Evolutionary conservation across 2,329 filamentous ascomycete species (phyloP), one percentile per base, ranked within the genome.

Genomic region (Sporothrix dimorphospora): DNA sequence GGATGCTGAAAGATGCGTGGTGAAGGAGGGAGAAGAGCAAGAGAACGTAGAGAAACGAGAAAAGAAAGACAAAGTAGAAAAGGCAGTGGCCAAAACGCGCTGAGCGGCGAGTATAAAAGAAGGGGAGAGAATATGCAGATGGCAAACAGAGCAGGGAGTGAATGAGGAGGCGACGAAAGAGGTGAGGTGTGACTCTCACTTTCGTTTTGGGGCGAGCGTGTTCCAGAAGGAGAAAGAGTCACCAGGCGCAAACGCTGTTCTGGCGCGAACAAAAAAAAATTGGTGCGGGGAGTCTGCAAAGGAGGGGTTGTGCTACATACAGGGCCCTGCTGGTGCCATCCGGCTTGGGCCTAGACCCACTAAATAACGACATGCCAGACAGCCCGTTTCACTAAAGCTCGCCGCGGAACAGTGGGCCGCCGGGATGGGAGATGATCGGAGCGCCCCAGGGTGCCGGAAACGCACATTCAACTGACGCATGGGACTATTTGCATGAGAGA

Each of bases 161-260:
- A 65, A 65, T 1, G 42, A 66, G n/a, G 24, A 47, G 42, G 63
- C 24, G 63, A 30, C 12, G 57, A 45, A n/a, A 42, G 14, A 63
- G 40, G 61, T 47, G 40, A 66, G 24, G 61, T 66, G 24, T 67
- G 63, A 49, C 63, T 67, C 27, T 34, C 11, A 5, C n/a, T 30
- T 21, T 51, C 45, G 27, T 67, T 51, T 67, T 66, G 40, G 45
- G 65, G 65, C 42, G 65, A 40, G 65, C 27, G 61, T 67, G 42
- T 51, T 67, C 63, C 45, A 67, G 63, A 67, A 67, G 45, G 45
- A 67, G 45, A 67, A 67, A 67, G 63, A 51, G 63, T 67, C 63
- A 67, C 45, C 45, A 67, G 63, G 63, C 63, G 42, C 63, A 49
- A 47, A 61, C 3, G 30, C 21, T 3, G n/a, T 6, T 34, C 38